Evolutionary conservation across 495 filamentous ascomycete species (phyloP).

Genomic region (Hypoxylon cercidicola): DNA sequence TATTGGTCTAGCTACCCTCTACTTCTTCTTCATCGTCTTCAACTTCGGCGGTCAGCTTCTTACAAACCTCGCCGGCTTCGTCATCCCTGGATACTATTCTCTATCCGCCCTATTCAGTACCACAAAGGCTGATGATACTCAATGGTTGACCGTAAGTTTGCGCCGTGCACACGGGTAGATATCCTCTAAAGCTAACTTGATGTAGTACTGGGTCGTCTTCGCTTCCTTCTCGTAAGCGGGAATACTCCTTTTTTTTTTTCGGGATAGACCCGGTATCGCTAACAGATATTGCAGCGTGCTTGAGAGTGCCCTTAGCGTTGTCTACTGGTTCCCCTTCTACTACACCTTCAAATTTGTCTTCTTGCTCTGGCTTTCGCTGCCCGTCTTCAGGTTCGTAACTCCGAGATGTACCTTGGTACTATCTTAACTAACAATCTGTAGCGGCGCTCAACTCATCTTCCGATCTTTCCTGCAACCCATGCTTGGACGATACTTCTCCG

Average conservation of each 20-base stretch:
- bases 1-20: slow-evolving; percentile 84
- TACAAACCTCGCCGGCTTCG: slow-evolving; percentile 94
- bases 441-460: slow-evolving; percentile 96
- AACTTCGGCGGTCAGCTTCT: slow-evolving; percentile 98
- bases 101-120: slow-evolving; percentile 87
- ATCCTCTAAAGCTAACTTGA: slow-evolving; percentile 45
- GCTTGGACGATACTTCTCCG: slow-evolving; percentile 87
- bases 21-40: slow-evolving; percentile 99
- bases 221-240: slow-evolving; percentile 80
- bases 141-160: slow-evolving; percentile 73
- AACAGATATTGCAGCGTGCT: slow-evolving; percentile 66
- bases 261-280: slow-evolving; percentile 3
- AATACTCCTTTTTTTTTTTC: background rate
- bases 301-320: slow-evolving; percentile 91
- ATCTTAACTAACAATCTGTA: slow-evolving; percentile 51
- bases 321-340: slow-evolving; percentile 99
- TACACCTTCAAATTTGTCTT: slow-evolving; percentile 99
- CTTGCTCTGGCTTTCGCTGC: slow-evolving; percentile 96
- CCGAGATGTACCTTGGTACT: background rate
- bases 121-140: slow-evolving; percentile 87
- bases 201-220: slow-evolving; percentile 97
- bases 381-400: slow-evolving; percentile 81
- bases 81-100: slow-evolving; percentile 96
- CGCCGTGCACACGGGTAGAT: background rate
- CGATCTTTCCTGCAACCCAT: slow-evolving; percentile 92